Percentiles rank a stretch among this genome's conserved stretches.
Evolutionary conservation across 2,329 filamentous ascomycete genomes (phyloP).

Genomic region (Paracorniculantispora psalliotae): DNA sequence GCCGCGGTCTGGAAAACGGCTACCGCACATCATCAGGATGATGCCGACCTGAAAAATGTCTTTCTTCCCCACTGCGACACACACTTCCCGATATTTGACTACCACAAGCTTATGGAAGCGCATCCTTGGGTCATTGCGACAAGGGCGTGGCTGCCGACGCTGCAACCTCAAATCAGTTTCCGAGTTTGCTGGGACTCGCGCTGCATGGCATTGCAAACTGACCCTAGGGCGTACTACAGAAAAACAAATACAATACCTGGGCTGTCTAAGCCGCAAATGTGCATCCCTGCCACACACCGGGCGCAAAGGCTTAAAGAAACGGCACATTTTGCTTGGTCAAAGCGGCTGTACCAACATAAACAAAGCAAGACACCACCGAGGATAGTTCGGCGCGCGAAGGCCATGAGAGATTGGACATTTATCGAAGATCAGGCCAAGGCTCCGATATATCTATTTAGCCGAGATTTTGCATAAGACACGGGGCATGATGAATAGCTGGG

Average conservation of each 20-base stretch:
- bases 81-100: constrained; percentile 98
- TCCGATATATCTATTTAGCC: neutral
- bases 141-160: neutral
- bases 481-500: neutral
- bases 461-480: neutral
- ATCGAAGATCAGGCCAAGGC: neutral
- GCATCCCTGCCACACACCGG: neutral
- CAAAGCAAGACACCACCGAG: neutral
- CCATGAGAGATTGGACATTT: neutral
- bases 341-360: neutral
- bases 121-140: neutral
- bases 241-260: neutral
- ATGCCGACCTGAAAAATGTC: neutral
- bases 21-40: neutral
- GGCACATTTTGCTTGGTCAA: neutral
- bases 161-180: neutral
- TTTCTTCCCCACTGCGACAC: constrained; percentile 57
- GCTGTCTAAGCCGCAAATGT: neutral
- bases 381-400: neutral
- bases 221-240: neutral
- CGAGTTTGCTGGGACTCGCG: neutral
- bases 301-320: neutral
- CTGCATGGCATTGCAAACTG: neutral
- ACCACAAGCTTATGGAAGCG: constrained; percentile 38
- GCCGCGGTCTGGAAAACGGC: neutral